A percentile compares a stretch with the other conserved stretches of the same genome.
Evolutionary conservation across 768 basidiomycete species (phyloP).

Genomic region (Lyophyllum shimeji): DNA sequence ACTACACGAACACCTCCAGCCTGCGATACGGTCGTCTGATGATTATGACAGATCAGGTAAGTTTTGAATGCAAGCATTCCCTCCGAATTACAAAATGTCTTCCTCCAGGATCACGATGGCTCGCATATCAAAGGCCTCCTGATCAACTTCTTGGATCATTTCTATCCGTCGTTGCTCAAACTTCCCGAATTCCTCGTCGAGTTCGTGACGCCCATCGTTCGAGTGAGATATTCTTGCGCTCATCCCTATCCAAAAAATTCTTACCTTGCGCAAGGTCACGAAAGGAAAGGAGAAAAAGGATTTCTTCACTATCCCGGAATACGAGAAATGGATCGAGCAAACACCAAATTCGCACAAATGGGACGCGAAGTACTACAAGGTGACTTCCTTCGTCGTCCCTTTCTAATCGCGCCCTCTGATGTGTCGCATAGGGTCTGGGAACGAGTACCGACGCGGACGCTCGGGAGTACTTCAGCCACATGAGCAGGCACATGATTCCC

Average conservation of each 20-base stretch:
- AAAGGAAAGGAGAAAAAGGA: constrained; percentile 78
- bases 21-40: constrained; percentile 93
- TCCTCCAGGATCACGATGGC: constrained; percentile 90
- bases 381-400: constrained; percentile 29
- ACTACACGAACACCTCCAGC: constrained; percentile 65
- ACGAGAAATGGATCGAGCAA: constrained; percentile 85
- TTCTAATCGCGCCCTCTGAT: constrained; percentile 5
- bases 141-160: constrained; percentile 97
- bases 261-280: constrained; percentile 48
- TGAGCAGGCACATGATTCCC: constrained; percentile 93
- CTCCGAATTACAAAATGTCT: background rate
- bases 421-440: constrained; percentile 77
- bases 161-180: constrained; percentile 91
- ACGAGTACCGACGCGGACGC: constrained; percentile 90
- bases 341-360: constrained; percentile 79
- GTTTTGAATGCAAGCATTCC: constrained; percentile 15
- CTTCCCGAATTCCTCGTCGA: constrained; percentile 93
- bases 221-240: constrained; percentile 58
- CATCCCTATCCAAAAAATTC: background rate
- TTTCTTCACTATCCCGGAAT: constrained; percentile 98
- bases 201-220: constrained; percentile 97
- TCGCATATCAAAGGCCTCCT: constrained; percentile 99
- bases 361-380: constrained; percentile 98
- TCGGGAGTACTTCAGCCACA: constrained; percentile 88
- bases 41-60: constrained; percentile 99